Percentiles rank a stretch among this genome's conserved stretches.
Conservation (phyloP, 306 rosid species). For the Medicago lupulina region DNA sequence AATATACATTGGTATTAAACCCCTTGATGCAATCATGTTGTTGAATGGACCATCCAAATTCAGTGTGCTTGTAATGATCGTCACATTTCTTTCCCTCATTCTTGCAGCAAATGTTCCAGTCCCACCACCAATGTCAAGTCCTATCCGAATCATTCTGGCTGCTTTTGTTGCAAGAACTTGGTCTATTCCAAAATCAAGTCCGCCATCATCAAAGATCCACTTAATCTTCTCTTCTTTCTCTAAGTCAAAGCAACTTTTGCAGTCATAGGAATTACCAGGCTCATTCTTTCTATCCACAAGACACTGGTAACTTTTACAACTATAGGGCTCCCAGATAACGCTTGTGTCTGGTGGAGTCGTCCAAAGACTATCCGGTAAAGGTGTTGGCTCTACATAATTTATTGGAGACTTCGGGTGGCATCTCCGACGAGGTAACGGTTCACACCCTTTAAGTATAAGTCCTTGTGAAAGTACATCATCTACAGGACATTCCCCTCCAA, state of each 20-base stretch:
- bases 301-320: constrained; percentile 56
- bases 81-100: constrained; percentile 55
- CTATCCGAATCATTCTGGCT: constrained; percentile 46
- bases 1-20: constrained; percentile 55
- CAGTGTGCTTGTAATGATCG: constrained; percentile 60
- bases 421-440: constrained; percentile 61
- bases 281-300: constrained; percentile 44
- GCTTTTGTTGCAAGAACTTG: constrained; percentile 46
- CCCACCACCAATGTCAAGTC: constrained; percentile 62
- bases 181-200: constrained; percentile 53
- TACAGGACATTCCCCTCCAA: constrained; percentile 55
- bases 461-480: constrained; percentile 51
- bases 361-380: constrained; percentile 54
- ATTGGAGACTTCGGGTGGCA: constrained; percentile 54
- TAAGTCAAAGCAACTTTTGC: constrained; percentile 57
- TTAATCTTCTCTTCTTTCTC: constrained; percentile 46
- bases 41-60: constrained; percentile 60
- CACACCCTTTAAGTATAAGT: constrained; percentile 60
- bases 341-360: constrained; percentile 48
- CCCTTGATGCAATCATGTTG: constrained; percentile 57
- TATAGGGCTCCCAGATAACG: constrained; percentile 54
- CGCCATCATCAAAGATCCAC: constrained; percentile 58
- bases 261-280: constrained; percentile 37
- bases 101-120: constrained; percentile 57
- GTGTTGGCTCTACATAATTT: constrained; percentile 48